Base-by-base conservation (phyloP, 1,139 yeast genomes). In the Scheffersomyces titani region DNA sequence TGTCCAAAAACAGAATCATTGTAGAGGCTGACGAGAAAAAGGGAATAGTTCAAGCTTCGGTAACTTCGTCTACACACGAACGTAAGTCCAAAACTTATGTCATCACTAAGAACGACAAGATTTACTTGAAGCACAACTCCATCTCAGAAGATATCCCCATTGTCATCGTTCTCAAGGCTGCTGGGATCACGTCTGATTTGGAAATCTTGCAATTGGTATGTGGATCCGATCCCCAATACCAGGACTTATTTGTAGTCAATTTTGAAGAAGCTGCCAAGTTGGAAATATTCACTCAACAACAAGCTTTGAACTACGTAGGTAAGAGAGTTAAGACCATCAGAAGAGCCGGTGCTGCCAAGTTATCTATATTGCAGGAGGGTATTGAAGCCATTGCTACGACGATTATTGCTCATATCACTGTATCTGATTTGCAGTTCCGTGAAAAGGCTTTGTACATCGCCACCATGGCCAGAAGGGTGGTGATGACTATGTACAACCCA, bases 1-100 rank as follows among this genome's bases (percentile, higher is more conserved):
- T 94, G 70, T 89, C 97, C 54, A 94, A 94, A 75, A 94, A 94
- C 75, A 91, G 99, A 84, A 96, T 94, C 68, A 92, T 94, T 69
- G 99, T 94, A 13, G 99, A 94, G 73, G 94, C 97, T 0, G 99
- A 94, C 70, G 97, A 91, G 62, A 92, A 92, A 72, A 96, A 96
- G 74, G 90, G 88, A 6, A 88, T 94, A 36, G 98, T 93, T 19
- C 99, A 94, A 73, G 98, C 99, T 0, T 91, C 97, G 0, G 99
- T 94, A 20, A 94, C 99, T 0, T 92, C 98, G 13, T 92, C 98
- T 2, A 94, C 99, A 1, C 99, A 94, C 73, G 99, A 94, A 73
- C 86, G 99, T 72, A 96, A 94, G 71, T 93, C 98, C 44, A 94
- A 94, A 71, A 94, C 99, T 0, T 94, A 96, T 68, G 98, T 94